Conservation (phyloP, 441 rosid genomes). For the Rhodomyrtus psidioides region DNA sequence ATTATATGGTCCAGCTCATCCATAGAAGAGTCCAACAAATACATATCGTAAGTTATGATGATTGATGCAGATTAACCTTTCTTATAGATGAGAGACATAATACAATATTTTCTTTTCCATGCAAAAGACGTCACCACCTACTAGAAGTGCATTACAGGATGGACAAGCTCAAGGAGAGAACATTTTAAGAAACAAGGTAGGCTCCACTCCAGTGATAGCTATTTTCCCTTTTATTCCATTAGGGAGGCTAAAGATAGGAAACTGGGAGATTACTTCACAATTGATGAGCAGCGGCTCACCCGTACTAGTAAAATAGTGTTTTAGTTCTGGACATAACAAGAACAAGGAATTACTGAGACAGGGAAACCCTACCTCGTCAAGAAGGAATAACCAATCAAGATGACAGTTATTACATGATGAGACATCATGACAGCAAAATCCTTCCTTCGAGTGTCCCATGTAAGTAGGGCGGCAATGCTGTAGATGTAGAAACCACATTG, state of each 20-base stretch:
- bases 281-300: neutral
- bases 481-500: conserved; percentile 84
- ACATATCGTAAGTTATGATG: neutral
- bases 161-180: neutral
- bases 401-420: conserved; percentile 85
- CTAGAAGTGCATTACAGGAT: neutral
- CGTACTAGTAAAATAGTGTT: neutral
- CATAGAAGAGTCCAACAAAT: neutral
- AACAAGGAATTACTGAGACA: neutral
- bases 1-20: neutral
- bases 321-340: neutral
- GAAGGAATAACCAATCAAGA: conserved; percentile 74
- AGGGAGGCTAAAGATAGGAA: neutral
- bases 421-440: conserved; percentile 98
- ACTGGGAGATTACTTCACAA: neutral
- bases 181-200: neutral
- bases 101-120: neutral
- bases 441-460: conserved; percentile 94
- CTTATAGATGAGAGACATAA: neutral
- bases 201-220: neutral
- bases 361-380: conserved; percentile 46
- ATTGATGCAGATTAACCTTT: neutral
- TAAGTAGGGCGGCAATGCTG: conserved; percentile 75
- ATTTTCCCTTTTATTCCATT: neutral
- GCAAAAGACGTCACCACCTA: neutral